phyloP scores from a whole-genome alignment of 345 rosid genomes.

The Erucastrum elatum region DNA sequence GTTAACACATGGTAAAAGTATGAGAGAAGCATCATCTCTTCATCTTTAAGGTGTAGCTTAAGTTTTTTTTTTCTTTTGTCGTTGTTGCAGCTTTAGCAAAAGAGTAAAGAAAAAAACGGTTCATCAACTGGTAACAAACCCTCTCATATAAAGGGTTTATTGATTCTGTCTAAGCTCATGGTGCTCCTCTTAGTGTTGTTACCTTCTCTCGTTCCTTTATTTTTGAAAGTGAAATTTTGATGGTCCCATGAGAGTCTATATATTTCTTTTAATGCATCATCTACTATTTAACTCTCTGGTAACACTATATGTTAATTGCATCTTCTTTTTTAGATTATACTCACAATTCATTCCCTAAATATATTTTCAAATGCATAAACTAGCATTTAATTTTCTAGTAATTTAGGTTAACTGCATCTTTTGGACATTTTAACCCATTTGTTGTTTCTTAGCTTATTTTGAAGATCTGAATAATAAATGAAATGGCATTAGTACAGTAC shows the following conservation, averaged over 20 bases:
- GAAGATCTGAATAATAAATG: background rate
- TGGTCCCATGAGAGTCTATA: slow-evolving; percentile 26
- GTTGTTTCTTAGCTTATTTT: background rate
- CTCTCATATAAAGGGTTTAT: slow-evolving; percentile 18
- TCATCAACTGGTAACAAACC: slow-evolving; percentile 18
- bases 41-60: slow-evolving; percentile 2
- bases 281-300: slow-evolving; percentile 4
- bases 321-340: background rate
- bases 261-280: slow-evolving; percentile 24
- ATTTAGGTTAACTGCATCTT: background rate
- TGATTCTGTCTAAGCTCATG: slow-evolving; percentile 36
- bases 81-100: slow-evolving; percentile 40
- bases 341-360: background rate
- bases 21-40: slow-evolving; percentile 20
- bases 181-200: background rate
- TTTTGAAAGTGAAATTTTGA: slow-evolving; percentile 22
- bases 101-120: slow-evolving; percentile 35
- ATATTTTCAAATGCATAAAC: slow-evolving; percentile 16
- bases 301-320: background rate
- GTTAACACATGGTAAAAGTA: slow-evolving; percentile 28
- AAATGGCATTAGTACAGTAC: slow-evolving; percentile 11
- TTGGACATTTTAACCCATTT: background rate
- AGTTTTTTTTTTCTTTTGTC: background rate
- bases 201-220: slow-evolving; percentile 17
- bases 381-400: background rate